Evolutionary conservation across 2,329 filamentous ascomycete species (phyloP), one percentile per base, ranked within the genome.

Genomic region (Emergomyces orientalis): DNA sequence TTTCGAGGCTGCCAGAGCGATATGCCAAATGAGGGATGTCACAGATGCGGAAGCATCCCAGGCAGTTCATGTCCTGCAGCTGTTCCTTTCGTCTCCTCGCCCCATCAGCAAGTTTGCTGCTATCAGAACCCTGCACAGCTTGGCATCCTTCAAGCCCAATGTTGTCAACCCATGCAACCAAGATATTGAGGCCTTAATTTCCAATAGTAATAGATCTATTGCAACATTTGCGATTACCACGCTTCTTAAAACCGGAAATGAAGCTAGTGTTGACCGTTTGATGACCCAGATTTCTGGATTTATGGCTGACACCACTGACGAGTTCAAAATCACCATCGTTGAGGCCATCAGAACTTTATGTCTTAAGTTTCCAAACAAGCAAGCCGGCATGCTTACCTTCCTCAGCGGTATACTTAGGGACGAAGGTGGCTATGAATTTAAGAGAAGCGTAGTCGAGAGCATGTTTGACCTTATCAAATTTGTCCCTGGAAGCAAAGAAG

Each of bases 241-340:
- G 1, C 84, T 99, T 34, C 87, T 99, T 67, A 97, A 97, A 84
- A 99, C 94, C 13, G 94, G 94, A 65, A 99, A 97, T 73, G 94
- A 99, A 78, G 90, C 90, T 47, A 97, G 91, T 69, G 94, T 99
- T 54, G 94, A 99, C 75, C 87, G 94, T 61, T 79, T 99, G 68
- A 97, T 99, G 91, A 97, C 97, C 83, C 92, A 97, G 76, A 97
- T 99, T 66, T 91, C 91, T 30, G 88, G 89, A 47, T 97, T 99
- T 80, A 97, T 99, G 94, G 90, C 92, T 4, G 94, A 97, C 77
- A 97, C 97, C 68, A 97, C 93, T 7, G 94, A 99, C 73, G 94
- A 99, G 77, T 99, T 99, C 83, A 99, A 97, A 82, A 96, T 99
- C 69, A 99, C 94, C n/a, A 96, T 99, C 71, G 93, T 99, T 52